Evolutionary conservation across 78 protist species (phyloP).

Genomic region (Dictyostelium capitatum): DNA sequence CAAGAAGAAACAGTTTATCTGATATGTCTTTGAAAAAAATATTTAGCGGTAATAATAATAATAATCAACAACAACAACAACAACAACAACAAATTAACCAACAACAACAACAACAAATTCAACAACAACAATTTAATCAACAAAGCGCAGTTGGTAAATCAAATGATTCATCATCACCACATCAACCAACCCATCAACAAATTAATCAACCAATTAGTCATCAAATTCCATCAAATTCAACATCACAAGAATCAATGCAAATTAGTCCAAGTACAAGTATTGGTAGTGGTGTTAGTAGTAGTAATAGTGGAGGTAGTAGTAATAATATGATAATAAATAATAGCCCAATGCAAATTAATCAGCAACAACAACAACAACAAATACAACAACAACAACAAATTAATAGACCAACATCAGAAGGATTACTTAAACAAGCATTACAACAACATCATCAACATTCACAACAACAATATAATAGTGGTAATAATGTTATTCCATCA

Average conservation of each 20-base stretch:
- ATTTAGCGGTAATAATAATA: constrained; percentile 24
- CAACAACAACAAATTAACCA: too few relatives aligned
- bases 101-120: not conserved
- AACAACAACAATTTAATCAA: not conserved
- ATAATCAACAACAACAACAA: not conserved
- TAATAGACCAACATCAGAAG: constrained; percentile 37
- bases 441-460: constrained; percentile 77
- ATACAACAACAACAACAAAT: not conserved
- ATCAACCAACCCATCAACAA: not conserved
- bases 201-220: constrained; percentile 2
- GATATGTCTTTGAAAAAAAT: constrained; percentile 24
- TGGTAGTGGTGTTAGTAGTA: not conserved
- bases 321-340: not conserved
- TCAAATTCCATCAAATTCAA: not conserved
- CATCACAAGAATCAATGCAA: constrained; percentile 9
- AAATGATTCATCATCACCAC: constrained; percentile 22
- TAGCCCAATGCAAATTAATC: not conserved
- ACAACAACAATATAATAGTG: constrained; percentile 27
- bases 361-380: too few relatives aligned
- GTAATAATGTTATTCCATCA: not conserved
- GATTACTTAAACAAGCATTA: constrained; percentile 72
- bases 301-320: not conserved
- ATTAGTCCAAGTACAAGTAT: not conserved
- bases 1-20: constrained; percentile 76
- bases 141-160: constrained; percentile 11